Conservation (phyloP, 345 rosid species). For the Sisymbrium irio region DNA sequence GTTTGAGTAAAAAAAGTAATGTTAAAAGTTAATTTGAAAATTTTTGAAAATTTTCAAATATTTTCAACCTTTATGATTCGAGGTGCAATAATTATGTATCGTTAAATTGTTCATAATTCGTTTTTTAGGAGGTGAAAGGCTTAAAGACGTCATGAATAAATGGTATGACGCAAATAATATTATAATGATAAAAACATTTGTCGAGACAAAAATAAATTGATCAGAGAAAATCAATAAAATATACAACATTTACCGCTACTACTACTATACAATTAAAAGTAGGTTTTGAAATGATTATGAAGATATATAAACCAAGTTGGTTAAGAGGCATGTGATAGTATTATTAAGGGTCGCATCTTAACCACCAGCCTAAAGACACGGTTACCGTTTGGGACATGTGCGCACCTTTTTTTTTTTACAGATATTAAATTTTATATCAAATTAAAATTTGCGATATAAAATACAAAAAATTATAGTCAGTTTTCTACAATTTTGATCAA, state of each 20-base stretch:
- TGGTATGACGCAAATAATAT: neutral
- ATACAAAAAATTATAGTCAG: too few species aligned
- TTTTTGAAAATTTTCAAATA: too few species aligned
- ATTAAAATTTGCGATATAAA: too few species aligned
- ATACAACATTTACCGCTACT: neutral
- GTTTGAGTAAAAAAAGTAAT: too few species aligned
- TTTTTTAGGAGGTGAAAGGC: neutral
- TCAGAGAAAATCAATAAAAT: neutral
- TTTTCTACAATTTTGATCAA: too few species aligned
- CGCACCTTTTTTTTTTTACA: neutral
- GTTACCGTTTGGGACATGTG: conserved; percentile 17
- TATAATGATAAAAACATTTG: neutral
- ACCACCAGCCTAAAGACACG: conserved; percentile 1
- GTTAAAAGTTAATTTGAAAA: too few species aligned
- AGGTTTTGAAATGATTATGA: conserved; percentile 9
- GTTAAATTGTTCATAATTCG: neutral
- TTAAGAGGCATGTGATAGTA: conserved; percentile 18
- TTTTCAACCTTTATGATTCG: too few species aligned
- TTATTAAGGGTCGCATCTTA: conserved; percentile 20
- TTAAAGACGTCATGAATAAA: neutral
- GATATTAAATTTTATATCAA: too few species aligned
- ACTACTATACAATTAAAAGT: neutral
- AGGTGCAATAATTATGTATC: too few species aligned
- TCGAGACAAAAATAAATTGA: neutral
- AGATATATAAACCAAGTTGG: conserved; percentile 12